Evolutionary conservation across 768 basidiomycete genomes (phyloP).

Genomic region (Ramaria sp.): DNA sequence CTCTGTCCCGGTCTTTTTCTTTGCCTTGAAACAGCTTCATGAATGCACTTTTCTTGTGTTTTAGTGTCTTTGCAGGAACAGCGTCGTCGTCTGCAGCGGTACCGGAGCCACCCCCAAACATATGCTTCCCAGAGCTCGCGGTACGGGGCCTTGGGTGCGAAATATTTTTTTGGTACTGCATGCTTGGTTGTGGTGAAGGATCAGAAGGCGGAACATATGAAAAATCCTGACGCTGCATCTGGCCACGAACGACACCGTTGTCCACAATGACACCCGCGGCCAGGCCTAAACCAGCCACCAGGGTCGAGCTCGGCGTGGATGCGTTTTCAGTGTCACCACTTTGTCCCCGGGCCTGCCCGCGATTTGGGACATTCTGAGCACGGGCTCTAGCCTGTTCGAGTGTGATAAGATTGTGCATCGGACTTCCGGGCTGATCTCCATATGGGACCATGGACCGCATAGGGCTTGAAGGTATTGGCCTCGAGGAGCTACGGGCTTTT

Average conservation of each 20-base stretch:
- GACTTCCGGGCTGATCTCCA: neutral
- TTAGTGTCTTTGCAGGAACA: constrained; percentile 37
- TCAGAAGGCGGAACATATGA: neutral
- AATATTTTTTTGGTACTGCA: neutral
- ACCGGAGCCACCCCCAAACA: neutral
- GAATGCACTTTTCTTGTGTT: constrained; percentile 75
- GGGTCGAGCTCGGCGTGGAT: neutral
- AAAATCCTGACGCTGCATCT: neutral
- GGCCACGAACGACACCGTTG: neutral
- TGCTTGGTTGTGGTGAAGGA: neutral
- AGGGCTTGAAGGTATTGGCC: neutral
- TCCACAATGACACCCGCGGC: neutral
- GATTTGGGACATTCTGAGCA: neutral
- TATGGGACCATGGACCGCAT: neutral
- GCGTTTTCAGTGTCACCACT: neutral
- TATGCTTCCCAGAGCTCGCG: neutral
- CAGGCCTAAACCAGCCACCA: constrained; percentile 6
- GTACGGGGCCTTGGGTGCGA: constrained; percentile 5
- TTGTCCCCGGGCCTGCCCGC: neutral
- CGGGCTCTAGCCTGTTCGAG: constrained; percentile 3
- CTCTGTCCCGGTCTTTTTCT: constrained; percentile 25
- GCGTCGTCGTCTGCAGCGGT: neutral
- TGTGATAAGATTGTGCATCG: constrained; percentile 5
- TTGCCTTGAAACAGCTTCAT: constrained; percentile 62
- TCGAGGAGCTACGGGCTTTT: neutral